phyloP scores from a whole-genome alignment of 1,139 yeast genomes.

The Suzukiozyma palmioleophila region DNA sequence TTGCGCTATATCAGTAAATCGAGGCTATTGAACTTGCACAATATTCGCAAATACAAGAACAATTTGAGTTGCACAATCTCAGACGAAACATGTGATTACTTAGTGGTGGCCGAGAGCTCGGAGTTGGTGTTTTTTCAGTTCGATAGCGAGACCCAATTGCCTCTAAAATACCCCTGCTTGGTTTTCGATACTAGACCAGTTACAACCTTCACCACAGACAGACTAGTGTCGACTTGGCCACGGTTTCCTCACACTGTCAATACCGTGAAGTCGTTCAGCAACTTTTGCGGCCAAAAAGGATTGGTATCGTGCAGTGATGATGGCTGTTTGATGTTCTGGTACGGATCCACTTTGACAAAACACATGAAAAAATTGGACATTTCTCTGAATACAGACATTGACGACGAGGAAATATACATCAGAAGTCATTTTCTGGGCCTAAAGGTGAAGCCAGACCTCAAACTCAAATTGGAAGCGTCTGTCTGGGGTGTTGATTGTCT shows the following conservation, averaged over 20 bases:
- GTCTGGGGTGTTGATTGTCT: conserved; percentile 62
- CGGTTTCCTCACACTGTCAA: conserved; percentile 57
- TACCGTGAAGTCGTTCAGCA: conserved; percentile 24
- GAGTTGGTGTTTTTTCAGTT: conserved; percentile 27
- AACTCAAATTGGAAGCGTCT: conserved; percentile 41
- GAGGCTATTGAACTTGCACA: neutral
- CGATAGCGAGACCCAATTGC: conserved; percentile 20
- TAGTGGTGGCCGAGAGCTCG: conserved; percentile 27
- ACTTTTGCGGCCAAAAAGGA: conserved; percentile 29
- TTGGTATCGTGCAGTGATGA: conserved; percentile 53
- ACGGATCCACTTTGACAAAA: conserved; percentile 21
- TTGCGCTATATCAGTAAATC: conserved; percentile 1
- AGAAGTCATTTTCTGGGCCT: conserved; percentile 13
- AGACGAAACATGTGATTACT: conserved; percentile 13
- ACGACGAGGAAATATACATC: conserved; percentile 3
- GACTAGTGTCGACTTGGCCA: conserved; percentile 45
- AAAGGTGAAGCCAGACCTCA: conserved; percentile 31
- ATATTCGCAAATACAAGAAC: conserved; percentile 25
- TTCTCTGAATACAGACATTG: neutral
- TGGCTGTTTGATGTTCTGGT: conserved; percentile 49
- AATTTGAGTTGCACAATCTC: conserved; percentile 22
- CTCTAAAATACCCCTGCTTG: conserved; percentile 20
- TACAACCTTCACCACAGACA: conserved; percentile 32
- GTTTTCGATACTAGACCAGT: conserved; percentile 39
- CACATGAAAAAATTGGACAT: conserved; percentile 13